These are phyloP conservation scores for Hondaea fermentalgiana DNA, from an alignment of 108 stramenopile species.

Conservation along the genomic window DNA sequence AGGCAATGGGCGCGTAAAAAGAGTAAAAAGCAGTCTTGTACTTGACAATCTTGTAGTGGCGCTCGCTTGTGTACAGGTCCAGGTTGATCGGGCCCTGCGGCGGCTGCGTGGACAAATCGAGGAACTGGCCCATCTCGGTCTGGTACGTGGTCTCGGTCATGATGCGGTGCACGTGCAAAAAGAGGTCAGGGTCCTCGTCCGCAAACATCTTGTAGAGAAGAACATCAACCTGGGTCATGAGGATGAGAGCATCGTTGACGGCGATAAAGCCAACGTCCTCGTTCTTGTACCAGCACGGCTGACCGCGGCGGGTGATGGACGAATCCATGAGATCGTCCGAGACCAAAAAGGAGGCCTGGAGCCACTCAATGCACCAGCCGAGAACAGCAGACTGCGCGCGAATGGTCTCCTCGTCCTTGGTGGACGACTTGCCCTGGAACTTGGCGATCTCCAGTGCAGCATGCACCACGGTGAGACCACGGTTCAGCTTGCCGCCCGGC, in stretches of 20 bases:
- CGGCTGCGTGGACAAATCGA: constrained; percentile 63
- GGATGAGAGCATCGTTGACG: constrained; percentile 84
- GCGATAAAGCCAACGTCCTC: constrained; percentile 72
- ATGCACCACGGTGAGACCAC: constrained; percentile 72
- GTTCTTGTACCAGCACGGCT: constrained; percentile 88
- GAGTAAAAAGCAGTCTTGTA: constrained; percentile 99
- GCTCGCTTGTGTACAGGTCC: constrained; percentile 64
- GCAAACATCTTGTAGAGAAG: constrained; percentile 71
- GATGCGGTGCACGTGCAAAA: constrained; percentile 64
- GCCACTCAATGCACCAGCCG: constrained; percentile 92
- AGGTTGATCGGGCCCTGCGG: constrained; percentile 52
- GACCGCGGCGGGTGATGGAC: constrained; percentile 86
- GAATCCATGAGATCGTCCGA: constrained; percentile 99
- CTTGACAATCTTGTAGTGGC: constrained; percentile 78
- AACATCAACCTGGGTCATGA: constrained; percentile 81
- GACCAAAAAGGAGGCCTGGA: constrained; percentile 95
- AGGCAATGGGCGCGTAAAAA: constrained; percentile 85
- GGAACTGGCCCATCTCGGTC: constrained; percentile 92
- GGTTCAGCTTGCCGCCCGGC: constrained; percentile 85
- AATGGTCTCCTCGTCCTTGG: constrained; percentile 36
- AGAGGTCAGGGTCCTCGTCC: constrained; percentile 51
- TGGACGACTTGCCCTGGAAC: constrained; percentile 38
- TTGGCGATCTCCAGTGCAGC: constrained; percentile 30
- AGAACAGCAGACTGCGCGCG: constrained; percentile 47
- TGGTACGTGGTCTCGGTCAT: constrained; percentile 67